A percentile compares a stretch with the other conserved stretches of the same genome.
Evolutionary conservation across 140 eudicot species (phyloP).

Genomic region (Anethum foeniculum): DNA sequence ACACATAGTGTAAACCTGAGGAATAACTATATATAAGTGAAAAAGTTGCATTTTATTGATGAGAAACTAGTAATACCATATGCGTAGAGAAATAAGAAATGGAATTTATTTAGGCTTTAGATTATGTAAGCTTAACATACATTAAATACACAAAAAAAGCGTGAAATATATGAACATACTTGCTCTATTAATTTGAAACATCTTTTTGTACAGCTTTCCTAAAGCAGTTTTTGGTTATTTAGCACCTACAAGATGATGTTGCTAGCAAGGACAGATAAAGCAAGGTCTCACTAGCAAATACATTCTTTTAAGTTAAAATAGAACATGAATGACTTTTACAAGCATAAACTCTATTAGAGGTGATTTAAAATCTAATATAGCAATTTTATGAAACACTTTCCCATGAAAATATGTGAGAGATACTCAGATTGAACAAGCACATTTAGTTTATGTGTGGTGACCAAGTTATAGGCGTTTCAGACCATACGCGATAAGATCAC

Average conservation of each 20-base stretch:
- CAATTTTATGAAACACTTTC: not conserved
- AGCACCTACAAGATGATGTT: conserved; percentile 46
- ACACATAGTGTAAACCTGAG: conserved; percentile 43
- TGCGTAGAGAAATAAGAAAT: not conserved
- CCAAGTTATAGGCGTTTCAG: not conserved
- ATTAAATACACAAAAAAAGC: not conserved
- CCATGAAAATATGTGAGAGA: too few species aligned
- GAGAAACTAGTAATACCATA: not conserved
- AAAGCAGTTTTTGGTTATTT: conserved; percentile 85
- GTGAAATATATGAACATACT: conserved; percentile 13
- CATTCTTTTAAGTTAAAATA: not conserved
- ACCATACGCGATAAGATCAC: conserved; percentile 95
- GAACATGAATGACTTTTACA: not conserved
- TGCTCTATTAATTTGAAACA: conserved; percentile 89
- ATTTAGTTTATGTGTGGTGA: not conserved
- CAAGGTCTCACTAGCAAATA: not conserved
- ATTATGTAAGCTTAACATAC: not conserved
- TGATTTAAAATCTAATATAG: not conserved
- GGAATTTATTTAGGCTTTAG: not conserved
- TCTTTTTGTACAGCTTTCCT: conserved; percentile 91
- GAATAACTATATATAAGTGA: not conserved
- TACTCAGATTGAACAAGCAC: not conserved
- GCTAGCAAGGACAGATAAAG: conserved; percentile 2
- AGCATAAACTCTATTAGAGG: not conserved
- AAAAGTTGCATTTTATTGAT: not conserved